These are phyloP conservation scores for Hibiscus syriacus DNA, from an alignment of 345 rosid species.

Conservation along the genomic window DNA sequence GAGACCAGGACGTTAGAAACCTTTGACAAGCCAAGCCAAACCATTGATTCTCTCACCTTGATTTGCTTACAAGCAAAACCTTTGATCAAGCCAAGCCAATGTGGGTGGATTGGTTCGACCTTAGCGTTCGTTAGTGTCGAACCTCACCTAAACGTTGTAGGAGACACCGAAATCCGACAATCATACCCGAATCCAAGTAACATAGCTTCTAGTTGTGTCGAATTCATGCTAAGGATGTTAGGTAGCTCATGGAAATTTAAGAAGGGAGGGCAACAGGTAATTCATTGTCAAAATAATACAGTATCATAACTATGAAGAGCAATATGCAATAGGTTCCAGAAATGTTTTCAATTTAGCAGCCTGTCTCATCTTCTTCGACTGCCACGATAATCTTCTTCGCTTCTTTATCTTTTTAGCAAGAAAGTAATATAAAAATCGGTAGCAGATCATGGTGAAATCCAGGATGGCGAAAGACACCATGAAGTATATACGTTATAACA, in stretches of 20 bases:
- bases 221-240: no score
- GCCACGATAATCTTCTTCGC: conserved; percentile 46
- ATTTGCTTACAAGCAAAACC: background rate
- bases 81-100: background rate
- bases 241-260: no score
- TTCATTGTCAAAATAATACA: background rate
- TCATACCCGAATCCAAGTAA: no score
- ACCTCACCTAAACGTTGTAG: no score
- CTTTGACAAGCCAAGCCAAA: background rate
- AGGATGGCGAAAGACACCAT: background rate
- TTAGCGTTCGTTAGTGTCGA: no score
- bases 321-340: background rate
- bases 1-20: background rate
- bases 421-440: background rate
- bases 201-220: no score
- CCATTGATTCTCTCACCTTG: background rate
- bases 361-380: conserved; percentile 44
- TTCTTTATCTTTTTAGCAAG: conserved; percentile 55
- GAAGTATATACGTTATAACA: background rate
- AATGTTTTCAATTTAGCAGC: background rate
- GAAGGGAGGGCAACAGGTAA: no score
- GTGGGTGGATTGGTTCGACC: no score
- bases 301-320: background rate
- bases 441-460: background rate
- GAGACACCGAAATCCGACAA: no score